phyloP scores from a whole-genome alignment of 2,329 filamentous ascomycete species.

The Neoarthrinium moseri region DNA sequence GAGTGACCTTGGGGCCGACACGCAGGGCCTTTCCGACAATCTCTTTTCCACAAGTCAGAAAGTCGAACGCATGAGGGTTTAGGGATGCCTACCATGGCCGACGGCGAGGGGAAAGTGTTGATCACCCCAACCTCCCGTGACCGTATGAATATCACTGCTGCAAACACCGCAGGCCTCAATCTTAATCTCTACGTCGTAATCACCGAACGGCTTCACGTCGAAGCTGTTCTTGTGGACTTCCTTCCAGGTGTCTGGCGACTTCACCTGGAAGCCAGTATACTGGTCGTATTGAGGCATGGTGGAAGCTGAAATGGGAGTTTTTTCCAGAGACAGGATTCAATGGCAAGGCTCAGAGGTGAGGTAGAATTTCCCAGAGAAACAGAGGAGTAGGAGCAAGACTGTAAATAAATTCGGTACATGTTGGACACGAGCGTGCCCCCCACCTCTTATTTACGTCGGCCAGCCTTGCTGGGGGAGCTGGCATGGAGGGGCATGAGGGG shows the following conservation, averaged over 20 bases:
- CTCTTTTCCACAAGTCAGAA: conserved; percentile 39
- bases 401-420: conserved; percentile 1
- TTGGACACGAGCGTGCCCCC: conserved; percentile 6
- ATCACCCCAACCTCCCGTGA: conserved; percentile 32
- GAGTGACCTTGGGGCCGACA: conserved; percentile 35
- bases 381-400: neutral
- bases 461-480: neutral
- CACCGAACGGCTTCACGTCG: conserved; percentile 42
- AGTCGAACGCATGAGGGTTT: conserved; percentile 50
- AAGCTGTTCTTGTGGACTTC: conserved; percentile 26
- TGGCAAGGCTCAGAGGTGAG: neutral
- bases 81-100: conserved; percentile 35
- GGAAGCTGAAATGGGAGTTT: neutral
- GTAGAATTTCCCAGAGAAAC: neutral
- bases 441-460: conserved; percentile 6
- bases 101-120: conserved; percentile 43
- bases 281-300: conserved; percentile 10
- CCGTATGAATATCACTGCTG: conserved; percentile 41
- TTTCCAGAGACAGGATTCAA: too few relatives aligned
- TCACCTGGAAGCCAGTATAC: conserved; percentile 11
- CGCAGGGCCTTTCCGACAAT: conserved; percentile 44
- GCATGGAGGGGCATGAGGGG: conserved; percentile 5
- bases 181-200: conserved; percentile 46
- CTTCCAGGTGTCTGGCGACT: conserved; percentile 9
- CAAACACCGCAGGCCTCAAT: conserved; percentile 49